Conservation (phyloP, 2,329 filamentous ascomycete species). For the Endocalyx cinctus region DNA sequence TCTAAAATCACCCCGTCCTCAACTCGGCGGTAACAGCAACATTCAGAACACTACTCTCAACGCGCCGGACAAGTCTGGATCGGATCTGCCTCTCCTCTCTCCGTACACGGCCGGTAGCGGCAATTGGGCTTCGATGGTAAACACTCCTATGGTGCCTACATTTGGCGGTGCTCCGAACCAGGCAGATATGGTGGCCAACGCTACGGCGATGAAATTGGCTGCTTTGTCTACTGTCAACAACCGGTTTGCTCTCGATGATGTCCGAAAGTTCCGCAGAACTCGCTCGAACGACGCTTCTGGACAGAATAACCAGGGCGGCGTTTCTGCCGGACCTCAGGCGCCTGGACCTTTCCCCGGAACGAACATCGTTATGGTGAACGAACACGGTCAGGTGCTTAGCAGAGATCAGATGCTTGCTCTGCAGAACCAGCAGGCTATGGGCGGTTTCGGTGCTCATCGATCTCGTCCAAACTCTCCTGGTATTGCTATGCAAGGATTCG, state of each 20-base stretch:
- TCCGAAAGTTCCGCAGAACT: constrained; percentile 89
- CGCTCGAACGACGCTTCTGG: constrained; percentile 79
- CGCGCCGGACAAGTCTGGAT: constrained; percentile 60
- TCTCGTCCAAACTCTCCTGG: constrained; percentile 90
- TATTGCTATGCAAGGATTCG: constrained; percentile 70
- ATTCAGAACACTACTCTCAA: constrained; percentile 82
- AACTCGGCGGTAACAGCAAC: constrained; percentile 61
- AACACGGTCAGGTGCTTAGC: constrained; percentile 81
- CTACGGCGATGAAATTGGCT: constrained; percentile 97
- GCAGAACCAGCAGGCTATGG: constrained; percentile 61
- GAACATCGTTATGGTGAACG: constrained; percentile 91
- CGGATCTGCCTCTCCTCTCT: constrained; percentile 80
- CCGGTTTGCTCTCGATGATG: constrained; percentile 92
- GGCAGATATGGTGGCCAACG: constrained; percentile 97
- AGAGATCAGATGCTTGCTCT: constrained; percentile 80
- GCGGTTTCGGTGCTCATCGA: constrained; percentile 61
- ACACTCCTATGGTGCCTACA: constrained; percentile 89
- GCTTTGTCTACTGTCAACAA: constrained; percentile 98
- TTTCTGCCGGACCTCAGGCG: constrained; percentile 63
- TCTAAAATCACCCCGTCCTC: constrained; percentile 73
- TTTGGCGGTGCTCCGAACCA: constrained; percentile 73
- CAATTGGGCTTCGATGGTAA: constrained; percentile 98
- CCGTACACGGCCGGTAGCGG: constrained; percentile 76
- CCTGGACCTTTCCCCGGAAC: constrained; percentile 62
- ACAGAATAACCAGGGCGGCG: constrained; percentile 50